These are phyloP conservation scores for Geosmithia flava DNA, from an alignment of 2,329 filamentous ascomycete genomes.

Conservation along the genomic window DNA sequence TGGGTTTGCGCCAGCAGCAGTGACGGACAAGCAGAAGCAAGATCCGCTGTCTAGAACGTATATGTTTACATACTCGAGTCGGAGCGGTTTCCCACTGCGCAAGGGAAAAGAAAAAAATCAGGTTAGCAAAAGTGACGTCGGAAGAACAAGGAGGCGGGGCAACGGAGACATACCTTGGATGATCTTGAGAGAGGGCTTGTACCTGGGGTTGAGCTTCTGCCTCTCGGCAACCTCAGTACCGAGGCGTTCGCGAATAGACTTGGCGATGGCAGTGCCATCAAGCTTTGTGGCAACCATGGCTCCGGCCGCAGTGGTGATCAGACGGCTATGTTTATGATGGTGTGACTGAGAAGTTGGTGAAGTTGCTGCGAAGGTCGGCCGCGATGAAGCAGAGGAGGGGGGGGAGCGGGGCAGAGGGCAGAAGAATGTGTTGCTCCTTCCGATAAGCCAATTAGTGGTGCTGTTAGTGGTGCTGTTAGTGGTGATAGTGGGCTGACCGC, in stretches of 20 bases:
- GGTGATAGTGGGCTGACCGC: background rate
- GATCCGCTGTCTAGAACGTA: conserved; percentile 1
- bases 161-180: conserved; percentile 60
- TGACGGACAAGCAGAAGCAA: background rate
- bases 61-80: conserved; percentile 70
- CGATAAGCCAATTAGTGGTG: background rate
- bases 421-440: background rate
- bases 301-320: conserved; percentile 9
- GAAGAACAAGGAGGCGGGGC: conserved; percentile 3
- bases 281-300: conserved; percentile 83
- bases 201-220: conserved; percentile 75
- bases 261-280: conserved; percentile 91
- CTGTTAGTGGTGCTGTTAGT: background rate
- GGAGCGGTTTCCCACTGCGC: conserved; percentile 73
- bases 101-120: background rate
- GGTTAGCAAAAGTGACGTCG: background rate
- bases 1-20: background rate
- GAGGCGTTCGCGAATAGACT: conserved; percentile 74
- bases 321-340: background rate
- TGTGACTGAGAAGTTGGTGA: background rate
- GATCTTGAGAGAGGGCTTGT: conserved; percentile 83
- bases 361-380: background rate
- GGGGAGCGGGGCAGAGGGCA: background rate
- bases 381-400: background rate
- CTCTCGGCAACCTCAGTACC: conserved; percentile 68